phyloP scores from a whole-genome alignment of 1,284 basidiomycete species.

The Ustilago nuda region DNA sequence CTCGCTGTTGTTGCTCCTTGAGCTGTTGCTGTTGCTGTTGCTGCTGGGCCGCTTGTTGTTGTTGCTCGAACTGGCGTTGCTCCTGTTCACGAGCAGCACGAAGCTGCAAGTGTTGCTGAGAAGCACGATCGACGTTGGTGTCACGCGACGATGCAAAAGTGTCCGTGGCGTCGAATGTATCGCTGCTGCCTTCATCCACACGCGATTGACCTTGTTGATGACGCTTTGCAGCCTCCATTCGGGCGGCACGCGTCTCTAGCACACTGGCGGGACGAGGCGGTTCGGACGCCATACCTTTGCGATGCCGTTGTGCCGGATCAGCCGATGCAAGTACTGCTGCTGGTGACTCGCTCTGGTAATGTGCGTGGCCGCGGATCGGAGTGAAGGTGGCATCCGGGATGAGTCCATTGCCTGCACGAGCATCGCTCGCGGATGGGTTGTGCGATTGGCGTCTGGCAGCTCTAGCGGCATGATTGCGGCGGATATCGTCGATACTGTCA shows the following conservation, averaged over 20 bases:
- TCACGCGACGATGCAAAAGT: slow-evolving; percentile 41
- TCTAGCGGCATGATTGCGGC: slow-evolving; percentile 57
- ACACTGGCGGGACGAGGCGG: slow-evolving; percentile 56
- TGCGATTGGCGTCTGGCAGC: slow-evolving; percentile 40
- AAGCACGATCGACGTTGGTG: slow-evolving; percentile 41
- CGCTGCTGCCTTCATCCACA: slow-evolving; percentile 38
- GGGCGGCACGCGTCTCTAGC: slow-evolving; percentile 44
- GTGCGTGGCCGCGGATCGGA: slow-evolving; percentile 26
- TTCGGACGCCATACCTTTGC: slow-evolving; percentile 41
- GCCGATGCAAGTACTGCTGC: slow-evolving; percentile 18
- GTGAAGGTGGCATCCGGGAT: slow-evolving; percentile 25
- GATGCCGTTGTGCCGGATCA: slow-evolving; percentile 33
- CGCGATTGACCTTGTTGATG: slow-evolving; percentile 34
- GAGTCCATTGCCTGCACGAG: slow-evolving; percentile 26
- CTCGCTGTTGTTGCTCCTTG: slow-evolving; percentile 28
- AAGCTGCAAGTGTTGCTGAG: slow-evolving; percentile 36
- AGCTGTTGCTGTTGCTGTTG: slow-evolving; percentile 33
- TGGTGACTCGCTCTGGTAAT: slow-evolving; percentile 30
- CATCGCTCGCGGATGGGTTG: slow-evolving; percentile 20
- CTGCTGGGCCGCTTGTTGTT: slow-evolving; percentile 7
- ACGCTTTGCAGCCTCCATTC: slow-evolving; percentile 40
- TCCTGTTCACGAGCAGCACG: slow-evolving; percentile 33
- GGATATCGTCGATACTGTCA: slow-evolving; percentile 60
- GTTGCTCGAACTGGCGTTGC: slow-evolving; percentile 19
- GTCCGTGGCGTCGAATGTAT: slow-evolving; percentile 39